Evolutionary conservation across 257 asterid genomes (phyloP), one percentile per base, ranked within the genome.

Genomic region (Gentiana dahurica): DNA sequence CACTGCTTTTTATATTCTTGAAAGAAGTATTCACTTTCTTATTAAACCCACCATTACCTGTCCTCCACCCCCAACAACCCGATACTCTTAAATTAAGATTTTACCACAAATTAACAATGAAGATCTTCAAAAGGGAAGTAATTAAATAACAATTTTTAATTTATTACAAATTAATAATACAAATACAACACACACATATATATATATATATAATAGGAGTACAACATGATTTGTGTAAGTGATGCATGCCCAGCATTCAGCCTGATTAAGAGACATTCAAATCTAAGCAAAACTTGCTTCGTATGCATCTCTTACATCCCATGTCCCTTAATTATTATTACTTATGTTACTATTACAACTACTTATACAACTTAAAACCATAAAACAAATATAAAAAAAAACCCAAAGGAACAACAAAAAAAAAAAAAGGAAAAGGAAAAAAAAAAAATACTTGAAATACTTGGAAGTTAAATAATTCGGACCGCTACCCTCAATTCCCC

Each of bases 401-500:
- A 47, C 56, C 49, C 7, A 46, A 56, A 52, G 39, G 9, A 44
- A 39, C 24, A 24, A 12, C 7, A 46, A 56, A 52, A 47, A 9
- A 44, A 39, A 12, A 8, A 36, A 46, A 12, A 44, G 5, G 32
- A 48, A 38, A 48, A 58, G 41, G 46, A 60, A 34, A 6, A 36
- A 11, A 12, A 62, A 59, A n/a, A 34, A 53, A 24, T 53, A 36
- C 58, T 36, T 24, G 49, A 60, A 54, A 15, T 53, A 34, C 24
- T 24, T 24, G 67, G 8, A 48, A 38, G 7, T 24, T 51, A 56
- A 48, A 10, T 12, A 69, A 73, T 43, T 77, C 82, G 82, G 82
- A 77, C 82, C 82, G 79, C 68, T 73, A 73, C 77, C 79, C 79
- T 77, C 82, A 70, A 77, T 77, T 77, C 82, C 82, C 82, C 82